Base-by-base conservation (phyloP, 208 protist species). In the Porcisia deanei region DNA sequence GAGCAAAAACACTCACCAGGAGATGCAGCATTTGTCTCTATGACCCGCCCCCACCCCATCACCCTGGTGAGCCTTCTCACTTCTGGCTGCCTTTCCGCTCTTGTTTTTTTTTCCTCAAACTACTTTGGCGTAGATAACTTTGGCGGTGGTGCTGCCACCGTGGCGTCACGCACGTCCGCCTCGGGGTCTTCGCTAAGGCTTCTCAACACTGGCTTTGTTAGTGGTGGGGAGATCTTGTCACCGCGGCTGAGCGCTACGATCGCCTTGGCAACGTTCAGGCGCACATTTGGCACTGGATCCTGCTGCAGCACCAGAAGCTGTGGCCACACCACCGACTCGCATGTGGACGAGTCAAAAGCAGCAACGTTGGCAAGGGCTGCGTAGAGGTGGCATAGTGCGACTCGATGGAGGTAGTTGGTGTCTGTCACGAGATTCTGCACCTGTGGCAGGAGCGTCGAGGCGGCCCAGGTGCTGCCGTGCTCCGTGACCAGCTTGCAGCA, bases 201-300 rank as follows among this genome's bases (percentile, higher is more conserved):
- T 18, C 43, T 73, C 45, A 97, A 63, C 47, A 94, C 74, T 34
- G 85, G 59, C 55, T 95, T 86, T 10, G 83, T 79, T 18, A 92
- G 80, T 39, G 76, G 76, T 9, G 80, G 76, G 12, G 88, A 58
- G 52, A 93, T 67, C 77, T 94, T 91, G 25, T 86, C 83, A 4
- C 74, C 75, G 18, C 52, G 57, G 47, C 80, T 85, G 30, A 95
- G 84, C 43, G 88, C 86, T 22, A 87, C 60, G 25, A 93, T 78
- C 8, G 89, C 91, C 73, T 87, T 85, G 58, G 90, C 91, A 10
- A 91, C 89, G 75, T 92, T 92, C 57, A 96, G 66, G 1, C 93
- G 93, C 70, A 97, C 93, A 73, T 97, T 97, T 6, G 89, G 80
- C n/a, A 97, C 88, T 1, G 75, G 65, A 65, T 97, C 93, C 41